Evolutionary conservation across 1,284 basidiomycete genomes (phyloP), one percentile per base, ranked within the genome.

Genomic region (Cystobasidium sp.): DNA sequence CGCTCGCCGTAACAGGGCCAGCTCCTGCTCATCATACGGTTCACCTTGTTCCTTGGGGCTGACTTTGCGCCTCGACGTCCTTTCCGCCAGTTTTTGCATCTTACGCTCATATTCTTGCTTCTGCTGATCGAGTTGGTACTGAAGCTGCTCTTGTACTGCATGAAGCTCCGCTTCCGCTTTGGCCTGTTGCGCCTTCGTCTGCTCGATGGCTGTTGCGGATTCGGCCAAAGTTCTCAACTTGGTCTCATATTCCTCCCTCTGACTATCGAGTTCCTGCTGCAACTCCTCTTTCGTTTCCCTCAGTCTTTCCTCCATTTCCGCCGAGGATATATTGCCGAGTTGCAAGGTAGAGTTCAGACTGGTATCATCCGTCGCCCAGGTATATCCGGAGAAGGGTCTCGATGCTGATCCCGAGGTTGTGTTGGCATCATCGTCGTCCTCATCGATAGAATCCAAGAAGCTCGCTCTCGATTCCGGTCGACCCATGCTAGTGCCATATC

Each of bases 101-200:
- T 76, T 77, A 31, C 68, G 71, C 46, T 78, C 74, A 67, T 78
- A 77, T 16, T 77, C 75, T 68, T 77, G 75, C 73, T 77, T 77
- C 74, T 81, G 80, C 20, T 68, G 75, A 53, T 78, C 69, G 20
- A 75, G 75, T 44, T 73, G 74, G 43, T 62, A 87, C 81, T 87
- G 91, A 87, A 97, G 91, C 81, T 94, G 92, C 64, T 85, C 86
- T 76, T 91, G 90, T 69, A 97, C 89, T 51, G 91, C 84, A 80
- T 87, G 87, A 68, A 97, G 85, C 82, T 95, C 92, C 76, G 90
- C 89, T 77, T 94, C 89, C 89, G 96, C 91, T 82, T 94, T 90
- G 62, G 91, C 90, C 84, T 93, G 94, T 83, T 97, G 93, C 41
- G 89, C 88, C 78, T 90, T 90, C 4, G 92, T 82, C 81, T 94